Evolutionary conservation across 306 rosid species (phyloP).

Genomic region (Chamaecrista fasciculata): DNA sequence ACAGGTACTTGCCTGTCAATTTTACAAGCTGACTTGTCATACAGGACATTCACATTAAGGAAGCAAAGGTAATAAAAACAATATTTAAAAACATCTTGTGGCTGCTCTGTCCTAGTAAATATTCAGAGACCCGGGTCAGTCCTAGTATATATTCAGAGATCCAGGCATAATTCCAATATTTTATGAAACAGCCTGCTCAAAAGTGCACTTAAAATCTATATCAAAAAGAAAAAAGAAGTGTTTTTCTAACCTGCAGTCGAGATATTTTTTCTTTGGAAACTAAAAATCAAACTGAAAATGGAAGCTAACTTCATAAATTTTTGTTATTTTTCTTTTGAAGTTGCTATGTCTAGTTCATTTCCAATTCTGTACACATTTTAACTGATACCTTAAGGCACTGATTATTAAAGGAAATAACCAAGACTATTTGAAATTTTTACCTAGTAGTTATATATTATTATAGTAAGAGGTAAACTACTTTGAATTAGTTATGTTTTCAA

Average conservation of each 20-base stretch:
- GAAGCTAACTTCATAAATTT: too few relatives aligned
- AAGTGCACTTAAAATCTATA: conserved; percentile 7
- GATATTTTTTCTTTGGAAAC: too few relatives aligned
- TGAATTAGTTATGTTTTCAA: neutral
- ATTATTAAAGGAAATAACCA: too few relatives aligned
- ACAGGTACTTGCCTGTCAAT: conserved; percentile 52
- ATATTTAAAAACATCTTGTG: conserved; percentile 10
- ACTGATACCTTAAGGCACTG: too few relatives aligned
- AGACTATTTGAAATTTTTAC: neutral
- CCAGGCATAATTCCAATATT: conserved; percentile 12
- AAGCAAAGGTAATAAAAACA: neutral
- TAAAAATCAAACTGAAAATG: too few relatives aligned
- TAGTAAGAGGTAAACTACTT: conserved; percentile 1
- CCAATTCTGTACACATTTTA: too few relatives aligned
- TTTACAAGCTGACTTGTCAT: conserved; percentile 22
- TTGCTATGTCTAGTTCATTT: too few relatives aligned
- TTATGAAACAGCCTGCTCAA: neutral
- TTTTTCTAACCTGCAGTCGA: too few relatives aligned
- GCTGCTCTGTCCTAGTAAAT: conserved; percentile 3
- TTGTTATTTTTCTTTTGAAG: too few relatives aligned
- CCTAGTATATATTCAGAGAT: conserved; percentile 6
- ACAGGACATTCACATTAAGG: conserved; percentile 11
- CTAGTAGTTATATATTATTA: neutral
- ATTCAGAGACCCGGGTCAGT: too few relatives aligned
- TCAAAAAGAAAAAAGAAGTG: too few relatives aligned